These are phyloP conservation scores for Phytophthora tubulina DNA, from an alignment of 352 stramenopile genomes.

Conservation along the genomic window DNA sequence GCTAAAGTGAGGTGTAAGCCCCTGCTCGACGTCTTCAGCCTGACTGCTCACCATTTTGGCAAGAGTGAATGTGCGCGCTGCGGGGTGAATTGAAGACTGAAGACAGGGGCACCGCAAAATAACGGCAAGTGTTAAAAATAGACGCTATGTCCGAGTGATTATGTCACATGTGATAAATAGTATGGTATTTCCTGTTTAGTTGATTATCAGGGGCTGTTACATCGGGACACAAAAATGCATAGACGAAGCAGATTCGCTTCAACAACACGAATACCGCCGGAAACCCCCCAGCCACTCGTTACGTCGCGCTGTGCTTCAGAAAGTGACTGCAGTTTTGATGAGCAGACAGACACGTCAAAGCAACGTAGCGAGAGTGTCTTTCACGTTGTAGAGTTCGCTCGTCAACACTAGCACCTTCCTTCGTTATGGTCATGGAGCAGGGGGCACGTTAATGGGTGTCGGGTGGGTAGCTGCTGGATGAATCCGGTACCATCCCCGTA, in stretches of 20 bases:
- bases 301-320: slow-evolving; percentile 16
- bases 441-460: too few species aligned
- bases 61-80: slow-evolving; percentile 19
- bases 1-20: slow-evolving; percentile 26
- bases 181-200: background rate
- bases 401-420: too few species aligned
- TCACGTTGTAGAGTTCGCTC: too few species aligned
- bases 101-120: background rate
- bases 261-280: slow-evolving; percentile 27
- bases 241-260: slow-evolving; percentile 16
- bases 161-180: background rate
- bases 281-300: slow-evolving; percentile 26
- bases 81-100: slow-evolving; percentile 18
- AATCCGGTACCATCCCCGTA: too few species aligned
- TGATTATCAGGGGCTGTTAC: background rate
- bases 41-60: slow-evolving; percentile 20
- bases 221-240: background rate
- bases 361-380: background rate
- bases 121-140: slow-evolving; percentile 15
- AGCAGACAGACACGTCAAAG: too few species aligned
- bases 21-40: slow-evolving; percentile 31
- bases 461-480: too few species aligned
- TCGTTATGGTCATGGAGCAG: too few species aligned
- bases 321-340: background rate
- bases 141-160: slow-evolving; percentile 2